Base-by-base conservation (phyloP, 192 early-diverging fungal species). In the Pilaira anomala region DNA sequence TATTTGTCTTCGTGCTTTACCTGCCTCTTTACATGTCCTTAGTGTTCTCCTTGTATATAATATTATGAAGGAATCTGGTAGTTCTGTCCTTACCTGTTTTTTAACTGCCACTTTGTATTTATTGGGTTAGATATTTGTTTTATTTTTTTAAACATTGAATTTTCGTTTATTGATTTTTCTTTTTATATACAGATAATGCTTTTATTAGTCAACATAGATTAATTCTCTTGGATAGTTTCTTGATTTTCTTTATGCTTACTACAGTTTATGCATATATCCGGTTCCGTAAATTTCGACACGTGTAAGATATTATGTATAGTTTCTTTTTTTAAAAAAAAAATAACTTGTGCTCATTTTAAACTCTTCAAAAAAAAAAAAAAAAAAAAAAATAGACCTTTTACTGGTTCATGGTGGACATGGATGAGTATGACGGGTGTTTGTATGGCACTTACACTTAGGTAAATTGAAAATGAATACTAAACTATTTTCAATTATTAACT, bases 181-280 rank as follows among this genome's bases (percentile, higher is more conserved):
- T 56, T 16, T 14, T 42, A 25, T 8, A 28, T 44, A 19, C 44
- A 93, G 92, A 99, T 74, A 99, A 94, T 68, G 83, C 89, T 26
- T 72, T 96, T 63, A 90, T 97, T 55, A 84, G 89, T 0, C 96
- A 99, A 74, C 88, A 90, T 2, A 84, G 95, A 41, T 74, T 99
- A 65, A 99, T 98, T 63, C 81, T 97, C 49, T 80, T 99, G 49
- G 97, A 99, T 73, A 89, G 86, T 42, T 92, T 95, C 80, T 80
- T 99, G 60, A 85, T 98, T 24, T 87, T 98, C 61, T 98, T 96
- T 71, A 89, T 91, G 82, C 79, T 92, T 28, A 80, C 79, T 18
- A 82, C 92, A 19, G 79, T 95, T 26, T 96, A 92, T 75, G 82
- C 82, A 41, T 99, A 95, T 76, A 78, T 99, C 55, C 80, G 83